Conservation (phyloP, 1,284 basidiomycete species). For the Tausonia pullulans region DNA sequence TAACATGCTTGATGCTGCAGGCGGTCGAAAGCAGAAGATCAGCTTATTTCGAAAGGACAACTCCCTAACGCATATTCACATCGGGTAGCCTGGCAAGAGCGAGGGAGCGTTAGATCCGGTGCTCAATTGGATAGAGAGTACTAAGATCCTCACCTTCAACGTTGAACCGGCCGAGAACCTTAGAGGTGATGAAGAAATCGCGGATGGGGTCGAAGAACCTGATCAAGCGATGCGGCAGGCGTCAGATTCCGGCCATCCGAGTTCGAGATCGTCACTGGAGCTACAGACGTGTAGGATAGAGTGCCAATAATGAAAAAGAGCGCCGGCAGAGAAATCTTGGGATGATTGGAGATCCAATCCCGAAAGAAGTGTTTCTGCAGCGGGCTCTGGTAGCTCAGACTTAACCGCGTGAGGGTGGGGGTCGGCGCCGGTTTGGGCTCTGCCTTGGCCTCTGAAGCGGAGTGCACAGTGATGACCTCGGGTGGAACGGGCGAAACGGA, state of each 20-base stretch:
- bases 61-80: too few species aligned
- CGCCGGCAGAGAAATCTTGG: constrained; percentile 72
- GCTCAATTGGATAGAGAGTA: background rate
- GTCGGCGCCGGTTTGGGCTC: constrained; percentile 19
- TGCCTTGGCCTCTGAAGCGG: constrained; percentile 17
- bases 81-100: too few species aligned
- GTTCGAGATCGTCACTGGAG: background rate
- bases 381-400: constrained; percentile 58
- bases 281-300: constrained; percentile 68
- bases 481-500: constrained; percentile 34
- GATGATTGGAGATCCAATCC: constrained; percentile 76
- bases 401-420: constrained; percentile 45
- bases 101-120: too few species aligned
- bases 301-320: constrained; percentile 78
- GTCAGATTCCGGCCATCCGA: background rate
- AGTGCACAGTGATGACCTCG: constrained; percentile 17
- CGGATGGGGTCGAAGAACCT: constrained; percentile 80
- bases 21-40: too few species aligned
- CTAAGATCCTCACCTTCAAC: constrained; percentile 27
- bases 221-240: background rate
- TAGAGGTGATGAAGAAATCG: constrained; percentile 67
- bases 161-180: constrained; percentile 74
- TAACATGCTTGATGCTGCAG: constrained; percentile 23
- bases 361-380: constrained; percentile 66
- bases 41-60: too few species aligned